Percentiles rank a stretch among this genome's conserved stretches.
Evolutionary conservation across 345 rosid genomes (phyloP).

Genomic region (Pugionium cornutum): DNA sequence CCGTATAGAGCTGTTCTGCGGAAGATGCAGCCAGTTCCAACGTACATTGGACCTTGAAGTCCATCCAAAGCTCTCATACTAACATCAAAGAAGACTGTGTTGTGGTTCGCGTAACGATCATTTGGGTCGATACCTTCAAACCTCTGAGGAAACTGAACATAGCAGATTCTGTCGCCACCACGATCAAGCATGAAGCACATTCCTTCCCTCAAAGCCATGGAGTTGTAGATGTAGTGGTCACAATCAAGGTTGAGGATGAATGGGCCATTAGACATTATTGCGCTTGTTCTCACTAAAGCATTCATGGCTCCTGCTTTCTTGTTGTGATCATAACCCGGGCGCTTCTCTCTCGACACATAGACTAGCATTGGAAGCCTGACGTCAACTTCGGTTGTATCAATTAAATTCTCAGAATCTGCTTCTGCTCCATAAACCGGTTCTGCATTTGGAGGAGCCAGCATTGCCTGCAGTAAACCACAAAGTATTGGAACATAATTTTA

Average conservation of each 20-base stretch:
- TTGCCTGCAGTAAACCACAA: conserved; percentile 49
- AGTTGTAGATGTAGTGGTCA: conserved; percentile 63
- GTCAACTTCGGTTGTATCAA: conserved; percentile 60
- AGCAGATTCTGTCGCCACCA: conserved; percentile 60
- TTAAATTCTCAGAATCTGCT: conserved; percentile 52
- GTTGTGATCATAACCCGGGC: conserved; percentile 68
- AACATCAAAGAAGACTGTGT: conserved; percentile 65
- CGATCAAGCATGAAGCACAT: conserved; percentile 75
- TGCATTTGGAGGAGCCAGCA: conserved; percentile 78
- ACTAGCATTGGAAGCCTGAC: conserved; percentile 60
- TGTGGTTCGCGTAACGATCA: conserved; percentile 66
- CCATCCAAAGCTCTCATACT: conserved; percentile 72
- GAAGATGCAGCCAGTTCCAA: conserved; percentile 67
- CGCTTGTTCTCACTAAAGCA: conserved; percentile 61
- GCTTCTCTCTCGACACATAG: conserved; percentile 65
- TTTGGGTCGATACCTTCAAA: conserved; percentile 67
- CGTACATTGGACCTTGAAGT: conserved; percentile 65
- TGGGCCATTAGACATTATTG: conserved; percentile 71
- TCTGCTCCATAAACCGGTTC: conserved; percentile 65
- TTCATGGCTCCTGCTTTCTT: conserved; percentile 80
- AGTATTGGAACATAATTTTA: neutral
- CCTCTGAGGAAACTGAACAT: conserved; percentile 69
- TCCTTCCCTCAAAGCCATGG: conserved; percentile 62
- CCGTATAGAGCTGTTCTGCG: conserved; percentile 65
- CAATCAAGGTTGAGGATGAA: conserved; percentile 69